Conservation (phyloP, 2,329 filamentous ascomycete genomes). For the Didymella exigua region DNA sequence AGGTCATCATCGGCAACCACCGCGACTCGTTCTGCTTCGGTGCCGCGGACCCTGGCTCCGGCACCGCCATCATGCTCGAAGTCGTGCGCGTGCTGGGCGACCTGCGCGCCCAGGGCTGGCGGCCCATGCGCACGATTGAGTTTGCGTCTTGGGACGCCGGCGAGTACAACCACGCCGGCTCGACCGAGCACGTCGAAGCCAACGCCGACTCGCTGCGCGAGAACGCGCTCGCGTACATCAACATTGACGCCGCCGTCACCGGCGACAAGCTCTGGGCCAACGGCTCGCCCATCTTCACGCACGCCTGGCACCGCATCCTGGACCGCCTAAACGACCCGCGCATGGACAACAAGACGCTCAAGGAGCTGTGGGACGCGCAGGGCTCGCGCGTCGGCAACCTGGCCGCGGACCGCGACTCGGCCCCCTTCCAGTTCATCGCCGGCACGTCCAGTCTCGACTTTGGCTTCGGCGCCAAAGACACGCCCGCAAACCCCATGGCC, state of each 20-base stretch:
- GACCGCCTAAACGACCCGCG: conserved; percentile 75
- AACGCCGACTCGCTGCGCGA: conserved; percentile 73
- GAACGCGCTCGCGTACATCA: conserved; percentile 85
- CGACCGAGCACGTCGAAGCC: conserved; percentile 92
- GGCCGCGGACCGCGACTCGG: conserved; percentile 79
- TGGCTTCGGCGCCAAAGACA: conserved; percentile 61
- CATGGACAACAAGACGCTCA: conserved; percentile 70
- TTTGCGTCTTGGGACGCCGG: conserved; percentile 97
- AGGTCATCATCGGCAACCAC: conserved; percentile 89
- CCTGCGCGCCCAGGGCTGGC: conserved; percentile 78
- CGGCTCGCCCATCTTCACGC: conserved; percentile 80
- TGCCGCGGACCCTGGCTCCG: conserved; percentile 79
- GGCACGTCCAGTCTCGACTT: conserved; percentile 89
- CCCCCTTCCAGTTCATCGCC: conserved; percentile 88
- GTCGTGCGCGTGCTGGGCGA: conserved; percentile 83
- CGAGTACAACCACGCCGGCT: conserved; percentile 92
- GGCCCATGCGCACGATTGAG: conserved; percentile 89
- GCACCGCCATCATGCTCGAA: conserved; percentile 90
- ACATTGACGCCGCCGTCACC: conserved; percentile 82
- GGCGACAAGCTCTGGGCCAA: conserved; percentile 77
- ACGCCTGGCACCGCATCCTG: conserved; percentile 73
- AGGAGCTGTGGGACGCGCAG: conserved; percentile 74
- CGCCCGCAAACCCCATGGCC: conserved; percentile 64
- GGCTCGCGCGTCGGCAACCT: conserved; percentile 67
- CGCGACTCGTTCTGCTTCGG: conserved; percentile 93